These are phyloP conservation scores for Trichosporon sp. DNA, from an alignment of 1,284 basidiomycete genomes.

Conservation along the genomic window DNA sequence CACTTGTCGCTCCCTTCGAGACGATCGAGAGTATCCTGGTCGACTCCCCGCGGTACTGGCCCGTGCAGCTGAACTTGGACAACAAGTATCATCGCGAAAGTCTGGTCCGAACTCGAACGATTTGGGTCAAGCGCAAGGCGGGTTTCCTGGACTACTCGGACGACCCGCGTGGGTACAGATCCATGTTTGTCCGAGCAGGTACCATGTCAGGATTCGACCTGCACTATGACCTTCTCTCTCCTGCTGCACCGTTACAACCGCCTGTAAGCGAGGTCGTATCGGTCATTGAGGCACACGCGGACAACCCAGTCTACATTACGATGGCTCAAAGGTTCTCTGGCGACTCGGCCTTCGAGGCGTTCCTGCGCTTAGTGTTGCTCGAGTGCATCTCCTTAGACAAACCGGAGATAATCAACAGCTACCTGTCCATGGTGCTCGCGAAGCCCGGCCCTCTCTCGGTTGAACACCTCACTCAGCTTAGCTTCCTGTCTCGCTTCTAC, in stretches of 20 bases:
- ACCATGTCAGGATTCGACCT: constrained; percentile 68
- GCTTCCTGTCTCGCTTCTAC: constrained; percentile 41
- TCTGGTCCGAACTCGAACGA: constrained; percentile 73
- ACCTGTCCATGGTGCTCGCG: constrained; percentile 63
- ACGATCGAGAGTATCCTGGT: constrained; percentile 75
- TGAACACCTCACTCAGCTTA: constrained; percentile 37
- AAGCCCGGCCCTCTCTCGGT: constrained; percentile 22
- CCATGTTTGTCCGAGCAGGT: constrained; percentile 78
- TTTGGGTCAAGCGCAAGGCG: constrained; percentile 88
- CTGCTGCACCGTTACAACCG: constrained; percentile 65
- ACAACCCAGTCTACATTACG: constrained; percentile 71
- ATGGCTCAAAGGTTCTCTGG: constrained; percentile 75
- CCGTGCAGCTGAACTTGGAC: constrained; percentile 59
- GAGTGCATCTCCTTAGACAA: constrained; percentile 90
- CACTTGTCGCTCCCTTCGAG: constrained; percentile 84
- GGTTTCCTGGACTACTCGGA: constrained; percentile 90
- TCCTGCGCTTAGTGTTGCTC: constrained; percentile 73
- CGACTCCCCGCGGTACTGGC: constrained; percentile 93
- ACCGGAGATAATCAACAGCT: constrained; percentile 70
- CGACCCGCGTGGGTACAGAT: constrained; percentile 88
- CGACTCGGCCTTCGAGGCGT: constrained; percentile 62
- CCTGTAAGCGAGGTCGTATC: constrained; percentile 70
- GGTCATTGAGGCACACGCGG: constrained; percentile 81
- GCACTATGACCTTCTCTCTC: constrained; percentile 78
- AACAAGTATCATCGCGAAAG: constrained; percentile 69